phyloP scores from a whole-genome alignment of 116 monocot genomes.

The Cymodocea nodosa region DNA sequence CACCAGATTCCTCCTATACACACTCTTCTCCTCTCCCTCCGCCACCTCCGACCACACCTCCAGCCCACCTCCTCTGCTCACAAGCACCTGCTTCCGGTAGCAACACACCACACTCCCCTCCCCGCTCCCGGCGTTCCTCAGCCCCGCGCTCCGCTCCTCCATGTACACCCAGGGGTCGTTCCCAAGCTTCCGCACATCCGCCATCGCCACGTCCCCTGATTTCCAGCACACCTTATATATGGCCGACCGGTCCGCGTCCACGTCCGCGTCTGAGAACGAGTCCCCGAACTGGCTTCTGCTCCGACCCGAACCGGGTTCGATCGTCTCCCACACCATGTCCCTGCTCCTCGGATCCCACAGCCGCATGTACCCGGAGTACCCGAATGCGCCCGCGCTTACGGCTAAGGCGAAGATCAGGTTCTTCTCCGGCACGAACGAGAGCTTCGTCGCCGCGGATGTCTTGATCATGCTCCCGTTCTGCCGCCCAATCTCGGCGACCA shows the following conservation, averaged over 20 bases:
- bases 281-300: conserved; percentile 62
- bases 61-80: conserved; percentile 42
- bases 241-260: conserved; percentile 20
- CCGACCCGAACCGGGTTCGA: conserved; percentile 59
- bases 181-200: conserved; percentile 64
- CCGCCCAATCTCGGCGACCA: conserved; percentile 54
- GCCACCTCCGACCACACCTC: conserved; percentile 75
- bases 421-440: conserved; percentile 26
- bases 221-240: conserved; percentile 95
- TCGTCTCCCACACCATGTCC: conserved; percentile 72
- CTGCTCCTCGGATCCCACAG: conserved; percentile 78
- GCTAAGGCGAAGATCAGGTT: conserved; percentile 49
- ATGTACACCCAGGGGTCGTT: conserved; percentile 85
- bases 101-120: conserved; percentile 44
- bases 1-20: conserved; percentile 49
- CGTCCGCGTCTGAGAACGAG: conserved; percentile 65
- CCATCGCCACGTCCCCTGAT: conserved; percentile 70
- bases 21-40: conserved; percentile 2
- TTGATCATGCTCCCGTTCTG: conserved; percentile 52
- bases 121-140: conserved; percentile 29
- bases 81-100: conserved; percentile 63
- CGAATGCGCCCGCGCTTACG: conserved; percentile 70
- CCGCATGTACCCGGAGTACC: conserved; percentile 87
- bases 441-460: conserved; percentile 31
- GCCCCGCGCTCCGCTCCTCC: conserved; percentile 31